Evolutionary conservation across 768 basidiomycete species (phyloP), one percentile per base, ranked within the genome.

Genomic region (Leccinum boreale): DNA sequence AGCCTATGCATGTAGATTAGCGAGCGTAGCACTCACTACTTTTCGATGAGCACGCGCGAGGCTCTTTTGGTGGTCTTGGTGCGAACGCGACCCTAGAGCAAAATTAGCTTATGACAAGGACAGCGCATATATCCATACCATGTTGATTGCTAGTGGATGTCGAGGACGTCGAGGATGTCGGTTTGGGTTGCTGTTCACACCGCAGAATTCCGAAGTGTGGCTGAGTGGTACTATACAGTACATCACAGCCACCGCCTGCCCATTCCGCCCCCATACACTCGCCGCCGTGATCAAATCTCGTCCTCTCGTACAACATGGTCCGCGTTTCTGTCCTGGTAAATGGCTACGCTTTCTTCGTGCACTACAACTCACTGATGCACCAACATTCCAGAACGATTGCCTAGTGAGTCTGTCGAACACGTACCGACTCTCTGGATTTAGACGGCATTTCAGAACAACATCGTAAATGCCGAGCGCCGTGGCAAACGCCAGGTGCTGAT

Each of bases 31-130:
- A 82, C 90, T 74, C 70, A 92, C 90, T 98, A 99, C 85, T 98
- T 98, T 85, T 99, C 97, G 73, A 99, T 98, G 78, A 98, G 85
- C 69, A 95, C 93, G 63, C 97, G 89, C 65, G 95, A 98, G 72
- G 97, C 96, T 81, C 95, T 92, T 85, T 99, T 99, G 74, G 95
- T 96, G 64, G 97, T 99, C 82, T 99, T 99, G 70, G 97, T 99
- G 74, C 97, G 92, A 79, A 99, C 96, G 72, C 97, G 94, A 76
- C 97, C 97, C 97, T 98, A 73, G 1, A 19, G 39, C 4, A 55
- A 17, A 5, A 45, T 61, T 0, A 71, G 60, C 56, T 54, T 21
- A 35, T 48, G 28, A 7, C 57, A 48, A 67, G 63, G 17, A 56
- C 46, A 3, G 15, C 4, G 10, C 11, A 33, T 15, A 58, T 55